A percentile compares a stretch with the other conserved stretches of the same genome.
These are phyloP conservation scores for Podospora conica DNA, from an alignment of 495 filamentous ascomycete species.

Conservation along the genomic window DNA sequence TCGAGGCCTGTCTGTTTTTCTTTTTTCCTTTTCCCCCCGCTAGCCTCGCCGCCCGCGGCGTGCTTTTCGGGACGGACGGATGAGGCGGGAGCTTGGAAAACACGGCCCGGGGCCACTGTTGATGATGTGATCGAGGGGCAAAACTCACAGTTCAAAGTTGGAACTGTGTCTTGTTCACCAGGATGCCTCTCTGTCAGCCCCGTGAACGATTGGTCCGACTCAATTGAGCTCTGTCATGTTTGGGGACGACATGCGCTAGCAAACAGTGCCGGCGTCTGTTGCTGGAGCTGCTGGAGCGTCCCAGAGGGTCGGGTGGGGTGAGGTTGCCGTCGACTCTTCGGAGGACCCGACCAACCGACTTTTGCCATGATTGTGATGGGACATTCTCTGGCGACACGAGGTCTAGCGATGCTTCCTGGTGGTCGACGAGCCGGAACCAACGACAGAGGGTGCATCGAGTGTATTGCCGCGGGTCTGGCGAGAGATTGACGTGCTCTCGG, in stretches of 20 bases:
- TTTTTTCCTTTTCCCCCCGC: neutral
- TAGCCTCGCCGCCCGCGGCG: slow-evolving; percentile 13
- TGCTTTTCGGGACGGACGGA: slow-evolving; percentile 9
- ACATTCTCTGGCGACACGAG: neutral
- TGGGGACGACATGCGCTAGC: neutral
- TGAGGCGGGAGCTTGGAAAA: slow-evolving; percentile 14
- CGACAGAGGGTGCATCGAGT: neutral
- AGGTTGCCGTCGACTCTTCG: neutral
- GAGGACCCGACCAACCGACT: neutral
- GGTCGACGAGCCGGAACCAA: neutral
- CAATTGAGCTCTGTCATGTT: neutral
- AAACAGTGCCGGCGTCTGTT: neutral
- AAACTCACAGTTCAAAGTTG: neutral
- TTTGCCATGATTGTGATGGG: neutral
- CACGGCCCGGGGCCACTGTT: neutral
- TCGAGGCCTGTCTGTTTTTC: neutral
- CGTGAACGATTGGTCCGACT: neutral
- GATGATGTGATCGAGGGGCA: neutral
- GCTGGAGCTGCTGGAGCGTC: neutral
- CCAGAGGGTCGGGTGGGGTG: neutral
- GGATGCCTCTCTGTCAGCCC: neutral
- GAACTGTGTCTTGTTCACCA: neutral
- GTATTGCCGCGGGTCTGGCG: neutral
- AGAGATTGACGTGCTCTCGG: neutral
- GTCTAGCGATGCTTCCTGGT: neutral